Conservation (phyloP, 1,284 basidiomycete species). For the Pholiota adiposa region DNA sequence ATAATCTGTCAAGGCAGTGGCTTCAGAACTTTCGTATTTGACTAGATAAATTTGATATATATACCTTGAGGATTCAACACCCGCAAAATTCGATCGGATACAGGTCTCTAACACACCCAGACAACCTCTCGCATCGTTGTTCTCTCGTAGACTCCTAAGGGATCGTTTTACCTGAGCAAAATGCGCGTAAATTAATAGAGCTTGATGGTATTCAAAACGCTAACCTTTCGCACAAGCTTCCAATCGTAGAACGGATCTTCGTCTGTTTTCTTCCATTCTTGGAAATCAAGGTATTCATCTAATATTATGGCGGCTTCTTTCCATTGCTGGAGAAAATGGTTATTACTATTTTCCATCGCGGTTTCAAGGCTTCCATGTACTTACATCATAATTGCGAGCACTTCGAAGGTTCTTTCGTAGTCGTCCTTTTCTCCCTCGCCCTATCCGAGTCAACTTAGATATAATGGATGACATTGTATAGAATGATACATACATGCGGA, state of each 20-base stretch:
- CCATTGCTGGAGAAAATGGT: constrained; percentile 66
- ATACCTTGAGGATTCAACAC: constrained; percentile 84
- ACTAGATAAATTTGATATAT: constrained; percentile 5
- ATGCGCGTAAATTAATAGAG: background rate
- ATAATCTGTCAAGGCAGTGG: constrained; percentile 56
- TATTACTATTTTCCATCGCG: background rate
- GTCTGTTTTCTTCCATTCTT: constrained; percentile 87
- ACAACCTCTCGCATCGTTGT: constrained; percentile 82
- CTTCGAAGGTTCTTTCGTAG: constrained; percentile 78
- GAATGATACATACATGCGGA: constrained; percentile 75
- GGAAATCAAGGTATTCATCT: constrained; percentile 83
- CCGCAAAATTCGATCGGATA: constrained; percentile 93
- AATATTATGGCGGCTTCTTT: constrained; percentile 79
- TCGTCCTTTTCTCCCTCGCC: constrained; percentile 84
- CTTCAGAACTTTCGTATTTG: background rate
- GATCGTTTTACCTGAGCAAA: constrained; percentile 63
- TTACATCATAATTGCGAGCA: constrained; percentile 71
- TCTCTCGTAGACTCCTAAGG: constrained; percentile 62
- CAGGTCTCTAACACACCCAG: constrained; percentile 93
- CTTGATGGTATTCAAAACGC: background rate
- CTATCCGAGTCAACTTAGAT: constrained; percentile 36
- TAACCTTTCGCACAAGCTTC: constrained; percentile 78
- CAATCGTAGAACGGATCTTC: constrained; percentile 92
- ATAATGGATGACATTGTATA: background rate
- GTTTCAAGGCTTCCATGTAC: constrained; percentile 2